Base-by-base conservation (phyloP, 108 stramenopile genomes). In the Craspedostauros australis region DNA sequence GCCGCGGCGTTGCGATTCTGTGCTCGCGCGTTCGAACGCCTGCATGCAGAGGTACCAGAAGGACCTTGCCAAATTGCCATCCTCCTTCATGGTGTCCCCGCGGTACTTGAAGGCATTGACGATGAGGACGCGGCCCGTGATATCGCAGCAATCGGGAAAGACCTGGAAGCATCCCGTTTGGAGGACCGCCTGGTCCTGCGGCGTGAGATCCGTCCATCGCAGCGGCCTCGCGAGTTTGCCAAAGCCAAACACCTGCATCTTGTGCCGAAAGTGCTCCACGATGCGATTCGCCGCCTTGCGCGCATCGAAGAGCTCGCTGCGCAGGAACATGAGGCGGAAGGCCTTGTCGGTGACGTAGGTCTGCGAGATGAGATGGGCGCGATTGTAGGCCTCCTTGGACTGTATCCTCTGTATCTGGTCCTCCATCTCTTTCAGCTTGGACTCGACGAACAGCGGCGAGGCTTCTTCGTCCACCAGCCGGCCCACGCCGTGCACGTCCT, bases 321-420 rank as follows among this genome's bases (percentile, higher is more conserved):
- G 56, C 12, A 71, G 49, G 44, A 71, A 71, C 50, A 49, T 59
- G 6, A 71, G 40, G 16, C 56, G 57, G 38, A 71, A 65, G 20
- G 30, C 16, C 8, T 1, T 6, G 9, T 30, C 14, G 18, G 22
- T 19, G 4, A 60, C 58, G 18, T 60, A 60, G 15, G 51, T 50
- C 9, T 39, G 39, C 18, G 18, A 19, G 2, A 20, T 39, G 20
- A 39, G 20, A 3, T 19, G 20, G 39, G 39, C 39, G 4, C 18
- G 39, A 19, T 39, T 20, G 20, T 39, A 39, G 18, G 39, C 39
- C 4, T 39, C 39, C n/a, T 46, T 46, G 34, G 11, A 12, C n/a
- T n/a, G n/a, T n/a, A n/a, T n/a, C n/a, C n/a, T n/a, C n/a, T 20
- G 18, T 39, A 19, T 39, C 39, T 19, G 39, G 39, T 16, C 18